Percentiles rank a stretch among this genome's conserved stretches.
Evolutionary conservation across 2,329 filamentous ascomycete species (phyloP).

Genomic region (Cercospora nicotianae): DNA sequence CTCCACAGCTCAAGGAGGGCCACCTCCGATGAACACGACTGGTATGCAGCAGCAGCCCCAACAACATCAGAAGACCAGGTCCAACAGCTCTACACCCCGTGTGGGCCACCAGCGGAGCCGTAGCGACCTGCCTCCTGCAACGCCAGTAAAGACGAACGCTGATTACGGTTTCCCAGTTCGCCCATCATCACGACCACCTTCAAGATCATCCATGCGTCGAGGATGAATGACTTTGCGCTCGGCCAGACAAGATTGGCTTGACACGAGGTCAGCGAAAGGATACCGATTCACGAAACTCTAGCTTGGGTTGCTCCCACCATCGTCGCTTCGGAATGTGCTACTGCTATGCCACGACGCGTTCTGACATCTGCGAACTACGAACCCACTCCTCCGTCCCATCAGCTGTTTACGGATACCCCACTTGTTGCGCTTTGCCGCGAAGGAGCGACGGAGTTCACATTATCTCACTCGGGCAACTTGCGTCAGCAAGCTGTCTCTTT

Average conservation of each 20-base stretch:
- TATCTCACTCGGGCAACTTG: slow-evolving; percentile 5
- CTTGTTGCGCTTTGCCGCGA: slow-evolving; percentile 18
- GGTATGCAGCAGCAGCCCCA: slow-evolving; percentile 17
- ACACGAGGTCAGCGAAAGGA: neutral
- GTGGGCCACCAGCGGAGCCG: slow-evolving; percentile 27
- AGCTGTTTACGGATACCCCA: slow-evolving; percentile 18
- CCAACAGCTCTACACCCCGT: slow-evolving; percentile 25
- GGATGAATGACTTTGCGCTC: neutral
- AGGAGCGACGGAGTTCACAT: slow-evolving; percentile 15
- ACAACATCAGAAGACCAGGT: slow-evolving; percentile 14
- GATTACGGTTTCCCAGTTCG: slow-evolving; percentile 21
- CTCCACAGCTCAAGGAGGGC: slow-evolving; percentile 24
- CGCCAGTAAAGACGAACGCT: slow-evolving; percentile 23
- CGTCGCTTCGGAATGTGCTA: neutral
- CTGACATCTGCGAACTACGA: neutral
- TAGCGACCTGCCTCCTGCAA: slow-evolving; percentile 24
- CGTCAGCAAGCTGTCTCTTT: slow-evolving; percentile 10
- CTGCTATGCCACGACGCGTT: neutral
- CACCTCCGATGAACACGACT: slow-evolving; percentile 12
- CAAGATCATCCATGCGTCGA: neutral
- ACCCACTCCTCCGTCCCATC: neutral
- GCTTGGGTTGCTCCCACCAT: neutral
- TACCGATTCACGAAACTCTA: neutral
- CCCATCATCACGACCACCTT: slow-evolving; percentile 17
- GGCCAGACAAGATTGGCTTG: neutral